Evolutionary conservation across 1,284 basidiomycete species (phyloP), one percentile per base, ranked within the genome.

Genomic region (Ceratobasidium theobromae): DNA sequence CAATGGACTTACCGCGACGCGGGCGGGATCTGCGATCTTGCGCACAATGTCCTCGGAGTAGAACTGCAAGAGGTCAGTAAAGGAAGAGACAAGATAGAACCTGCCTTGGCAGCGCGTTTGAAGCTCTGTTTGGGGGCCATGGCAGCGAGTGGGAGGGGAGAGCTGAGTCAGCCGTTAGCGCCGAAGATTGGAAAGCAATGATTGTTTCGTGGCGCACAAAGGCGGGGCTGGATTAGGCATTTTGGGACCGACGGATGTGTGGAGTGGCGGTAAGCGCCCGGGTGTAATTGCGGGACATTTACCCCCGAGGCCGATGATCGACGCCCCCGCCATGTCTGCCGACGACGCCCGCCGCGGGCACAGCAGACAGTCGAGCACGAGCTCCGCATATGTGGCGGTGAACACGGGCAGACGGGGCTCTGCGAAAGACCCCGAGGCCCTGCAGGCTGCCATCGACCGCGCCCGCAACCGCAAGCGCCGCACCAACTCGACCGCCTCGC

Each of bases 1-100:
- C 55, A 18, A 67, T 35, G 35, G 32, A 54, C 32, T 46, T 46
- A 41, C 53, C 49, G 33, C 77, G 74, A 11, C 81, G 77, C 43
- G 79, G 73, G 45, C 77, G 1, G 57, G 57, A 25, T 62, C 57
- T 9, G 23, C 76, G 54, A 79, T 77, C 66, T 80, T 78, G 72
- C 80, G 81, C 4, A 90, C 87, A 66, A 88, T 84, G 76, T 90
- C 88, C 75, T 90, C 87, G 69, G 86, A 86, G 75, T 88, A 91
- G 71, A 91, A 85, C 88, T 91, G 68, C 6, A 14, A 41, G 16
- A 14, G 9, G n/a, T 51, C 2, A 62, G 45, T 38, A 14, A 2
- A 51, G 46, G n/a, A 3, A 41, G 5, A 9, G 4, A 43, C 40
- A 25, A 49, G 8, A 27, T 1, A 12, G 4, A 16, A n/a, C 57